Evolutionary conservation across 306 rosid genomes (phyloP), one percentile per base, ranked within the genome.

Genomic region (Malus asiatica): DNA sequence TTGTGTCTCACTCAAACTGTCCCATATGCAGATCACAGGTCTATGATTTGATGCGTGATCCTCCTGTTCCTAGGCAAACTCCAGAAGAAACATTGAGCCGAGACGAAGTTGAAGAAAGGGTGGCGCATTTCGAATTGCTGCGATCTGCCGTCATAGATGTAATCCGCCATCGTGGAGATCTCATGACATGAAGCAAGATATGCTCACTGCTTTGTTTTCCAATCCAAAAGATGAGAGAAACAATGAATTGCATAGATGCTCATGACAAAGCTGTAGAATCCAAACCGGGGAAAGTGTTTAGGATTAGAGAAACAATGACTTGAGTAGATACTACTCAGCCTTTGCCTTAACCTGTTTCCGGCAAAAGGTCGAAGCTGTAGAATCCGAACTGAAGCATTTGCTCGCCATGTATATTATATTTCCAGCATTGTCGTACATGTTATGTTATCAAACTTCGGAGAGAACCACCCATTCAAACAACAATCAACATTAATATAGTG

Each of bases 21-120:
- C 91, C 93, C 8, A 75, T 89, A 7, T 88, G 97, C 68, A 78
- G 95, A 81, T 67, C 84, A 68, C 83, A 68, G 14, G 84, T 80
- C 8, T 70, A 58, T 25, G 72, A 59, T 15, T 44, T 42, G 52
- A 5, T 52, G 57, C 23, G 8, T 18, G 81, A 74, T 16, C 46
- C 57, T 51, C 61, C 79, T 3, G 20, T 46, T 7, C 74, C 83
- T 35, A 29, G 55, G 8, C 2, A 74, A 51, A 32, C 78, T 22
- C 27, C 64, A 38, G 29, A 51, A 8, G 73, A 83, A 32, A 60
- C 68, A 40, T 38, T 70, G 59, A 70, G 84, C 70, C 82, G 75
- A 61, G 81, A 79, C 7, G 78, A 71, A 53, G 16, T 70, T 33
- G 77, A 23, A 33, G 74, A 76, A 70, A 76, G 86, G 68, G 67